Base-by-base conservation (phyloP, 345 rosid genomes). In the Raphanus raphanistrum region DNA sequence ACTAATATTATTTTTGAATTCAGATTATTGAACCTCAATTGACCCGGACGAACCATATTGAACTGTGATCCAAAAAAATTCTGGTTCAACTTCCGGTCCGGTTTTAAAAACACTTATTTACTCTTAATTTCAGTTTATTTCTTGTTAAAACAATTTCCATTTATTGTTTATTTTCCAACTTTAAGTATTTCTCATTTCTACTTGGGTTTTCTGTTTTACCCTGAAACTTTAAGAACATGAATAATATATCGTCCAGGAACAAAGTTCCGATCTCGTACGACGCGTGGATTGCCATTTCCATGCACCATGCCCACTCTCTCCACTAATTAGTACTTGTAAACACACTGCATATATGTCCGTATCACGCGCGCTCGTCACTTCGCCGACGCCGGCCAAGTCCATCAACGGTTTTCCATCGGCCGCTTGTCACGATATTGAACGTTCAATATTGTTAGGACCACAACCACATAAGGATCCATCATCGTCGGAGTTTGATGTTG, bases 201-300 rank as follows among this genome's bases (percentile, higher is more conserved):
- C 66, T 63, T 5, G 2, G 4, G 29, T 7, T 48, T 8, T 27
- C 6, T 10, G 4, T 13, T 79, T 59, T 31, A 52, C 74, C 76
- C 75, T 68, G 75, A 45, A 36, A n/a, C 52, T 35, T 69, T 61
- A 74, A 79, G 68, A 17, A 21, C 71, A 54, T 73, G 71, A 79
- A 68, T 73, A 73, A 28, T 66, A 73, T 63, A 79, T 69, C 38
- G 41, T 77, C 84, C 31, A 4, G 0, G 21, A 21, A 21, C 21
- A 21, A 21, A 50, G 80, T 80, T 74, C 76, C 66, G 45, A 79
- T 33, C 68, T 35, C 76, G 87, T 72, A 78, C 54, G 75, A 3
- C 33, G 92, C 90, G 84, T 88, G 86, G 82, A 69, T 75, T 80
- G 21, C 86, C 76, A 77, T 84, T 84, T 79, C 70, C 72, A 84